Evolutionary conservation across 371 early-diverging fungal species (phyloP).

Genomic region (Saksenaea oblongispora): DNA sequence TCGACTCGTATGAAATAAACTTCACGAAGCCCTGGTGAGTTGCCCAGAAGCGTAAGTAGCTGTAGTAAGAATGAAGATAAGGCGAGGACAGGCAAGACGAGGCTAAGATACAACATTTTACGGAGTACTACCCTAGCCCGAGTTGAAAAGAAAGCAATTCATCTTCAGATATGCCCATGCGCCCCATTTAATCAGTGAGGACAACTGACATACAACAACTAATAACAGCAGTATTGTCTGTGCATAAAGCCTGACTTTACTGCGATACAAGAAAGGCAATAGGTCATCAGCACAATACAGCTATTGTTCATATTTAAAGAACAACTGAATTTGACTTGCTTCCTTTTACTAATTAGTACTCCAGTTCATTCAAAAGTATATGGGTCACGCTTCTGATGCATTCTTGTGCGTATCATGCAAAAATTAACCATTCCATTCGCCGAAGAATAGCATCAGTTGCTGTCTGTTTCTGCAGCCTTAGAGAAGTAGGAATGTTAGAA

Average conservation of each 20-base stretch:
- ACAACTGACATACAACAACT: neutral
- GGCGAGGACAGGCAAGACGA: conserved; percentile 9
- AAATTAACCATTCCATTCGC: neutral
- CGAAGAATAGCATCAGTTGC: neutral
- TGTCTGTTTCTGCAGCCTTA: neutral
- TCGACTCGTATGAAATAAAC: conserved; percentile 19
- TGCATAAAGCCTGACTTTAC: neutral
- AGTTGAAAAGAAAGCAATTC: neutral
- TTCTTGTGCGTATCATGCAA: neutral
- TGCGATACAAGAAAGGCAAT: neutral
- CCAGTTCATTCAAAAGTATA: neutral
- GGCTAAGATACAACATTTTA: neutral
- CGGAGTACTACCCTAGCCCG: neutral
- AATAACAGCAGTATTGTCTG: neutral
- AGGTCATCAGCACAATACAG: neutral
- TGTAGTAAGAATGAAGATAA: conserved; percentile 13
- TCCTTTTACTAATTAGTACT: neutral
- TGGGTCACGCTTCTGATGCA: neutral
- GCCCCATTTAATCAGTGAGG: neutral
- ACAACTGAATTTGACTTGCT: neutral
- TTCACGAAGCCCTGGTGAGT: conserved; percentile 11
- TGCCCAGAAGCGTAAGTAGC: conserved; percentile 17
- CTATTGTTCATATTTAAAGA: neutral
- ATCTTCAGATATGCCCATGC: neutral
- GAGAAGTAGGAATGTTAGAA: neutral